Evolutionary conservation across 1,284 basidiomycete genomes (phyloP).

Genomic region (Hemileia vastatrix): DNA sequence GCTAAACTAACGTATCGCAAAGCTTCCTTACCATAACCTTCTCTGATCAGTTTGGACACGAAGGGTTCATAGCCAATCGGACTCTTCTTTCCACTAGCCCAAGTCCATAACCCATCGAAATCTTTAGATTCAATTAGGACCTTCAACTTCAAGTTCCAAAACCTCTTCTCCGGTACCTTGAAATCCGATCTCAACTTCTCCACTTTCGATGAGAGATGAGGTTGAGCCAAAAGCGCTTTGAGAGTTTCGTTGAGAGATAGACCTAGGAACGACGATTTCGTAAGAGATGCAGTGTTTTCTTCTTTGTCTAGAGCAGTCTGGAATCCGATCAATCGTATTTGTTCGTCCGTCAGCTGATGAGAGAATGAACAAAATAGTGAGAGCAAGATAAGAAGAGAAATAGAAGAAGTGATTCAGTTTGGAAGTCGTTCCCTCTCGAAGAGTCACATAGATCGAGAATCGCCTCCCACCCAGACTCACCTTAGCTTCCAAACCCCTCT

Average conservation of each 20-base stretch:
- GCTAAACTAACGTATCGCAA: slow-evolving; percentile 31
- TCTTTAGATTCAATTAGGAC: slow-evolving; percentile 65
- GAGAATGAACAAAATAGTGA: no score
- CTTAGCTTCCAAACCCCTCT: slow-evolving; percentile 78
- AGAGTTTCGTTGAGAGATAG: slow-evolving; percentile 74
- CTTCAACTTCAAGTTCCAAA: slow-evolving; percentile 82
- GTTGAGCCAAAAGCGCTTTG: slow-evolving; percentile 60
- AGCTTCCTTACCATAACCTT: slow-evolving; percentile 33
- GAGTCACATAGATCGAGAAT: no score
- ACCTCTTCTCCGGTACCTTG: slow-evolving; percentile 85
- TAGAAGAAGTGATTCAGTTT: no score
- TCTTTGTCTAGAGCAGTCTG: slow-evolving; percentile 85
- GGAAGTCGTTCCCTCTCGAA: no score
- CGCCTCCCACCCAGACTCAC: no score
- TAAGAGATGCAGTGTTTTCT: slow-evolving; percentile 59
- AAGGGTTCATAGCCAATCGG: slow-evolving; percentile 98
- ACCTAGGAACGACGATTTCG: slow-evolving; percentile 66
- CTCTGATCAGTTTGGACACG: slow-evolving; percentile 32
- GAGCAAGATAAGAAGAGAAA: no score
- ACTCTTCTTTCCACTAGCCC: slow-evolving; percentile 72
- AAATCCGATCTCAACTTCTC: slow-evolving; percentile 76
- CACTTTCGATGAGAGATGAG: slow-evolving; percentile 68
- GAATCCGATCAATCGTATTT: slow-evolving; percentile 59
- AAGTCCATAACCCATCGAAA: slow-evolving; percentile 70
- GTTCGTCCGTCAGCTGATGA: no score